Evolutionary conservation across 495 filamentous ascomycete species (phyloP).

Genomic region (Bacidia rubella): DNA sequence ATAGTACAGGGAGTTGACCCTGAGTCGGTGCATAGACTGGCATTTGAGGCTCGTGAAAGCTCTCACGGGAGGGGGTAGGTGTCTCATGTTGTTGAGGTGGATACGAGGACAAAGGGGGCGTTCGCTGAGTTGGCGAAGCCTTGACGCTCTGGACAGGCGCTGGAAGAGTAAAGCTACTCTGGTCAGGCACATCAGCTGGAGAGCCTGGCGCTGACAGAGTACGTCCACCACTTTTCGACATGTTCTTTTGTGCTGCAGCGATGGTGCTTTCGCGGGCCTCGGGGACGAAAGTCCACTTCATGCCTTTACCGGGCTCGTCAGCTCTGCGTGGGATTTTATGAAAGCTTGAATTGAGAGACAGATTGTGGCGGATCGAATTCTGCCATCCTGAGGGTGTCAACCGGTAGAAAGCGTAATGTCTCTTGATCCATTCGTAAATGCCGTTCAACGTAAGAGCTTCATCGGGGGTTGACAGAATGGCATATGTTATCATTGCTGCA

Average conservation of each 20-base stretch:
- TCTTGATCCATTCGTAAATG: constrained; percentile 86
- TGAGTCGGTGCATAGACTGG: constrained; percentile 24
- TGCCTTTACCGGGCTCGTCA: constrained; percentile 93
- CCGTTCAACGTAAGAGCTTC: constrained; percentile 76
- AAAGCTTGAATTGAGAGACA: constrained; percentile 87
- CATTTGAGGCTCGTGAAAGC: constrained; percentile 23
- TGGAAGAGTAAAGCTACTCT: constrained; percentile 12
- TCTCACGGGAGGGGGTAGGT: constrained; percentile 40
- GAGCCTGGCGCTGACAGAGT: constrained; percentile 44
- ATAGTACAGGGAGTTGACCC: constrained; percentile 31
- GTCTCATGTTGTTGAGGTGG: constrained; percentile 32
- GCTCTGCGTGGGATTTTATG: constrained; percentile 80
- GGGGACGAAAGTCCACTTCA: constrained; percentile 89
- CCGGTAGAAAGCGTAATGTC: constrained; percentile 80
- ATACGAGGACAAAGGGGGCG: constrained; percentile 34
- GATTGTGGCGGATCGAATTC: constrained; percentile 94
- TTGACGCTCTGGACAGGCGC: constrained; percentile 17
- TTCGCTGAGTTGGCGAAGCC: constrained; percentile 28
- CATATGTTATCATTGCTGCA: constrained; percentile 92
- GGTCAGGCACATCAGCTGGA: constrained; percentile 31
- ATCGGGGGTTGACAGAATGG: constrained; percentile 70
- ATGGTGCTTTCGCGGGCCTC: constrained; percentile 59
- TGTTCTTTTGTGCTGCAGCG: constrained; percentile 7
- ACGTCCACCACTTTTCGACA: constrained; percentile 21
- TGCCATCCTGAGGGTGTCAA: constrained; percentile 80